Evolutionary conservation across 2,329 filamentous ascomycete genomes (phyloP).

Genomic region (Monascus ruber): DNA sequence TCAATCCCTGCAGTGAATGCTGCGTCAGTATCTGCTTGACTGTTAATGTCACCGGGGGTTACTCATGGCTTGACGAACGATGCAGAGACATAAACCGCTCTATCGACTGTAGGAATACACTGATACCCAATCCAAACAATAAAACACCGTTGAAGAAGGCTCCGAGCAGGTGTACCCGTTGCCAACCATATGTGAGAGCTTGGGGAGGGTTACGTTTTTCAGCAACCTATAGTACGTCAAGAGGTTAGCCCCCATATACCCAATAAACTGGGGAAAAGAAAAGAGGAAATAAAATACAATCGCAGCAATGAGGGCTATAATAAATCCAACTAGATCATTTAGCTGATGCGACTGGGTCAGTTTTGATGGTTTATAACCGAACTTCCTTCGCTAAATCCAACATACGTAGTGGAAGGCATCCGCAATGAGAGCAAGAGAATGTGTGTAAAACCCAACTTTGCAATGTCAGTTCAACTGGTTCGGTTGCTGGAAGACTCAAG

Average conservation of each 20-base stretch:
- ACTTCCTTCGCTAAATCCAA: slow-evolving; percentile 1
- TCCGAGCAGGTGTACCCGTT: slow-evolving; percentile 59
- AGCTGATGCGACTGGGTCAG: slow-evolving; percentile 34
- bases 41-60: no score
- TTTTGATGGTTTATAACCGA: background rate
- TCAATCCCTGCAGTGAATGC: slow-evolving; percentile 41
- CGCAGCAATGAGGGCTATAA: slow-evolving; percentile 54
- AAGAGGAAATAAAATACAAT: slow-evolving; percentile 35
- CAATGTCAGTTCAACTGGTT: background rate
- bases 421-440: slow-evolving; percentile 59
- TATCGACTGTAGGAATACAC: slow-evolving; percentile 61
- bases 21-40: background rate
- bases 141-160: slow-evolving; percentile 75
- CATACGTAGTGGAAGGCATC: slow-evolving; percentile 69
- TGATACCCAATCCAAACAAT: slow-evolving; percentile 58
- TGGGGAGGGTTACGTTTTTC: slow-evolving; percentile 48
- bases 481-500: background rate
- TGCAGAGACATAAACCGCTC: slow-evolving; percentile 41
- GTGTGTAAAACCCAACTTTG: slow-evolving; percentile 56
- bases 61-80: slow-evolving; percentile 8
- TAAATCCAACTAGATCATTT: slow-evolving; percentile 59
- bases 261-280: background rate
- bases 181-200: slow-evolving; percentile 62
- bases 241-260: slow-evolving; percentile 1
- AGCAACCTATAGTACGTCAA: slow-evolving; percentile 34